phyloP scores from a whole-genome alignment of 2,329 filamentous ascomycete species.

The Nannizziopsis arthrosporioides region DNA sequence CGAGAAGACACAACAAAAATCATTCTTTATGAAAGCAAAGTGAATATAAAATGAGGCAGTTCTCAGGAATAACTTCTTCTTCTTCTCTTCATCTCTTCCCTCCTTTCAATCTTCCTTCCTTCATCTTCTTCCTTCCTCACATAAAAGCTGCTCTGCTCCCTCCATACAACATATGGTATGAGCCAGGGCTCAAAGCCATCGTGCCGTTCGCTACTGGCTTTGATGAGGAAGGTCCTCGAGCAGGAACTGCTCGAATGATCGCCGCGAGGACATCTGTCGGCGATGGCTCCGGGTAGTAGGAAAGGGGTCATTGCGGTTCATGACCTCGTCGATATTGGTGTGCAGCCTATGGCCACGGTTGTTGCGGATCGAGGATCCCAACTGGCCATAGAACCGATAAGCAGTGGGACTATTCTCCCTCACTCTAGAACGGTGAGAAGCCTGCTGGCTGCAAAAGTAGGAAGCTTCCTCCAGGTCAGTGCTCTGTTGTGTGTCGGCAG shows the following conservation, averaged over 20 bases:
- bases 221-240: constrained; percentile 3
- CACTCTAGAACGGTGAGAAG: too few species aligned
- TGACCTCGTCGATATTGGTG: constrained; percentile 10
- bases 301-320: constrained; percentile 15
- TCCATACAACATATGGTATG: neutral
- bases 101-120: too few species aligned
- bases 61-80: neutral
- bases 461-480: too few species aligned
- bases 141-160: too few species aligned
- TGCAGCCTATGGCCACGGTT: constrained; percentile 13
- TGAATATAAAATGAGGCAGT: constrained; percentile 2
- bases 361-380: constrained; percentile 10
- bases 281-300: neutral
- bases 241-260: constrained; percentile 15
- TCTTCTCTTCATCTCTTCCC: neutral
- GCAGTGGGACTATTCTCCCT: neutral
- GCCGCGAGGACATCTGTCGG: neutral
- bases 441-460: too few species aligned
- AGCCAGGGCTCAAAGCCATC: neutral
- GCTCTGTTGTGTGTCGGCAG: neutral
- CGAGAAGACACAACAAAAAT: neutral
- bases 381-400: constrained; percentile 9
- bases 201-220: neutral
- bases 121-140: too few species aligned
- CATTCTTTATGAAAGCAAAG: neutral